Evolutionary conservation across 148 eudicot genomes (phyloP).

Genomic region (Polygonum maritimum): DNA sequence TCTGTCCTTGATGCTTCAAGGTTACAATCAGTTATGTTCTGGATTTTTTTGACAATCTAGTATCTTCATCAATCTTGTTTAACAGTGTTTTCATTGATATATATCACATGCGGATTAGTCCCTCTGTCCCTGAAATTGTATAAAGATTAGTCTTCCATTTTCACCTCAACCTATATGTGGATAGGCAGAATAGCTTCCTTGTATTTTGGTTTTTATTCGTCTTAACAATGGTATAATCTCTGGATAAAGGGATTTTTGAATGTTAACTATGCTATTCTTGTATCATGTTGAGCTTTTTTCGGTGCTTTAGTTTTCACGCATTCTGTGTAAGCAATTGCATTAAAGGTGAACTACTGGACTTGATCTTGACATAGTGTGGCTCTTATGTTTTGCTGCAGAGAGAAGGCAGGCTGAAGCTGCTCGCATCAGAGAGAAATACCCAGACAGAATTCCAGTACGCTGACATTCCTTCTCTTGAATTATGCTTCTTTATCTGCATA

Average conservation of each 20-base stretch:
- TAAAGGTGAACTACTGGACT: neutral
- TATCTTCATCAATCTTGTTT: neutral
- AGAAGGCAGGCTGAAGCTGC: conserved; percentile 96
- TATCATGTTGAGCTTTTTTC: neutral
- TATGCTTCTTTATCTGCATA: neutral
- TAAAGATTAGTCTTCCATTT: neutral
- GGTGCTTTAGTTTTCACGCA: neutral
- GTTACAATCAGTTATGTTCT: neutral
- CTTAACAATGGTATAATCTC: neutral
- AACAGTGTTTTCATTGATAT: neutral
- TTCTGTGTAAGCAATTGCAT: neutral
- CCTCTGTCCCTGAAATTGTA: neutral
- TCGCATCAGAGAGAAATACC: conserved; percentile 94
- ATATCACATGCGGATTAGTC: neutral
- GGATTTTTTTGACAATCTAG: neutral
- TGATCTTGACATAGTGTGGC: neutral
- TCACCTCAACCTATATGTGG: neutral
- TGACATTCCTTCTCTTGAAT: neutral
- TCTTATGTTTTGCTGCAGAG: conserved; percentile 28
- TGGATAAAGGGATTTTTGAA: neutral
- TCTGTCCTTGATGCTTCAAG: neutral
- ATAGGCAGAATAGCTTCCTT: neutral
- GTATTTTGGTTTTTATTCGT: neutral
- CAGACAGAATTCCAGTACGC: conserved; percentile 87
- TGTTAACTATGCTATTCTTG: neutral